Evolutionary conservation across 306 rosid genomes (phyloP).

Genomic region (Medicago ruthenica): DNA sequence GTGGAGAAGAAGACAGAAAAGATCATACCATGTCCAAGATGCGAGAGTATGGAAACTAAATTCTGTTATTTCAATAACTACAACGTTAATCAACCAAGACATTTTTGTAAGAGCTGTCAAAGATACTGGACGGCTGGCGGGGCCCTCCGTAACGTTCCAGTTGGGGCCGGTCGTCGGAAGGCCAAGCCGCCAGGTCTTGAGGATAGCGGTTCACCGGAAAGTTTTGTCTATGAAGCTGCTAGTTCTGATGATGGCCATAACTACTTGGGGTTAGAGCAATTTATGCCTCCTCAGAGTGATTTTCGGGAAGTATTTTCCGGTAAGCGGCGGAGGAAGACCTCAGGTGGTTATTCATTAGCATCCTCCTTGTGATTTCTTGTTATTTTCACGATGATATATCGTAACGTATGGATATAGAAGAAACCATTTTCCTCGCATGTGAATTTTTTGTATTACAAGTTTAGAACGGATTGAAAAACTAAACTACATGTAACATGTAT

Average conservation of each 20-base stretch:
- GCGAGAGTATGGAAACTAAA: constrained; percentile 96
- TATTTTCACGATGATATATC: not conserved
- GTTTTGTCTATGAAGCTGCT: constrained; percentile 47
- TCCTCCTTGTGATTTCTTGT: constrained; percentile 33
- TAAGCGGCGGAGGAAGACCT: constrained; percentile 60
- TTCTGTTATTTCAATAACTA: constrained; percentile 94
- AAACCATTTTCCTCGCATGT: not conserved
- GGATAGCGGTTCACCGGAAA: constrained; percentile 48
- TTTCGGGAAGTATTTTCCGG: constrained; percentile 59
- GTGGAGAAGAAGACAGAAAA: constrained; percentile 71
- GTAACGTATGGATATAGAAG: not conserved
- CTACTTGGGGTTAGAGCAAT: constrained; percentile 34
- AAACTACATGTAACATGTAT: too few species aligned
- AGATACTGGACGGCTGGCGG: constrained; percentile 97
- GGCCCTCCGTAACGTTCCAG: constrained; percentile 83
- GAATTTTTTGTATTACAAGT: not conserved
- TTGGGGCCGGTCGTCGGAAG: constrained; percentile 86
- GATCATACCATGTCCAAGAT: constrained; percentile 84
- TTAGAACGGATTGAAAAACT: not conserved
- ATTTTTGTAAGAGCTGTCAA: constrained; percentile 89
- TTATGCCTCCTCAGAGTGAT: constrained; percentile 41
- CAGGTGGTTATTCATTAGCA: constrained; percentile 61
- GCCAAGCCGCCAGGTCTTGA: constrained; percentile 59
- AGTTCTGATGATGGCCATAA: constrained; percentile 34
- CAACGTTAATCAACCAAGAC: constrained; percentile 93